phyloP scores from a whole-genome alignment of 192 early-diverging fungal genomes.

The Fimicolochytrium jonesii region DNA sequence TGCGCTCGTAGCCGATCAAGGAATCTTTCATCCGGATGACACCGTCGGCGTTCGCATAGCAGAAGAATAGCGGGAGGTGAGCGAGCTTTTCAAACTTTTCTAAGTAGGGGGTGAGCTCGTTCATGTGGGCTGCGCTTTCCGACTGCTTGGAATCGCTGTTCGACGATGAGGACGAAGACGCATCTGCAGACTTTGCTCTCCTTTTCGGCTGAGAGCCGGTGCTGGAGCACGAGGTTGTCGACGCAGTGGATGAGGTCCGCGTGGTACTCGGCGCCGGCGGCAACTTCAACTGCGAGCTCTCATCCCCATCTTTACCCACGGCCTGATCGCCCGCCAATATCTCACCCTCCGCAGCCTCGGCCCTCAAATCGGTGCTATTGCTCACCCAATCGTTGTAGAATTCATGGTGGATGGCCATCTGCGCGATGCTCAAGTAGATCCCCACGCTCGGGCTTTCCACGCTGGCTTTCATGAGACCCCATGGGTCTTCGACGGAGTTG shows the following conservation, averaged over 20 bases:
- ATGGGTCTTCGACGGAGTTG: conserved; percentile 41
- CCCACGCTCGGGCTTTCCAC: conserved; percentile 43
- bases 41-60: conserved; percentile 43
- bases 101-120: conserved; percentile 44
- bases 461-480: conserved; percentile 20
- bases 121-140: conserved; percentile 11
- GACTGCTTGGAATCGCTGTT: too few species aligned
- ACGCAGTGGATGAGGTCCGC: too few species aligned
- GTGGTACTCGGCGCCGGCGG: too few species aligned
- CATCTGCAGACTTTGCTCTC: too few species aligned
- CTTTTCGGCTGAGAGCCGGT: too few species aligned
- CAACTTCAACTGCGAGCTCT: background rate
- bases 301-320: too few species aligned
- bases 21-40: conserved; percentile 36
- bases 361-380: conserved; percentile 25
- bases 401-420: conserved; percentile 34
- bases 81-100: conserved; percentile 34
- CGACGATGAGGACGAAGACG: too few species aligned
- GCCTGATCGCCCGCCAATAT: too few species aligned
- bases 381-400: conserved; percentile 38
- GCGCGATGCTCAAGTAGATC: conserved; percentile 30
- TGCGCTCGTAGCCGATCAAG: conserved; percentile 35
- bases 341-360: conserved; percentile 27
- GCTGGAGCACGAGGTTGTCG: too few species aligned
- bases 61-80: conserved; percentile 45